Evolutionary conservation across 2,329 filamentous ascomycete genomes (phyloP), one percentile per base, ranked within the genome.

Genomic region (Xylaria sp.): DNA sequence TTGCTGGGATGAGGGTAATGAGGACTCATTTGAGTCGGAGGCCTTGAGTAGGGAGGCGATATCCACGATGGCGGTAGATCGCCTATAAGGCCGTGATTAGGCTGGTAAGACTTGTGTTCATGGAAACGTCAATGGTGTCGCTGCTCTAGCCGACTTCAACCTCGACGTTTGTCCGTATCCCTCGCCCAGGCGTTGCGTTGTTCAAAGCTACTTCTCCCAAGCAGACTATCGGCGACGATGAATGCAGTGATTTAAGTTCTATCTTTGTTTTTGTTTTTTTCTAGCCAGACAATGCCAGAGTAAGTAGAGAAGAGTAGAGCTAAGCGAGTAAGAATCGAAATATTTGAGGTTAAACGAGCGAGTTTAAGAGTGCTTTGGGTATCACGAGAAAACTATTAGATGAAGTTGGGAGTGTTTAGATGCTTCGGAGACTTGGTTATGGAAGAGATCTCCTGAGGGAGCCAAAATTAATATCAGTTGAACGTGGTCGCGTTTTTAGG

Each of bases 1-100:
- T 66, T 80, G 79, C 65, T 79, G 80, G 71, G 81, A 77, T 72
- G 81, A 81, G 76, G 85, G 84, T 71, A 82, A 81, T 76, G 86
- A 85, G 81, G 90, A 90, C 87, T 92, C 90, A 87, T 90, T 84
- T 82, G 91, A 90, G 87, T 90, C 90, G 80, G 89, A 84, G 80
- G 87, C 88, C 87, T 94, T 93, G 82, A 97, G 88, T 75, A 97
- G 89, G 75, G 92, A 91, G 83, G 92, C 90, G 92, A 97, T 97
- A 94, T 97, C 94, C 94, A 97, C 91, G 88, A 87, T 94, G 89
- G 85, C 89, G 88, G 86, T 86, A 75, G 79, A 79, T 81, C 73
- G 75, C 74, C 75, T 79, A 77, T 66, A 70, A 70, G 76, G 80
- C 78, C 81, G 76, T 76, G 62, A 67, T 75, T 67, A 72, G 78